Conservation (phyloP, 768 basidiomycete genomes). For the Suillus occidentalis region DNA sequence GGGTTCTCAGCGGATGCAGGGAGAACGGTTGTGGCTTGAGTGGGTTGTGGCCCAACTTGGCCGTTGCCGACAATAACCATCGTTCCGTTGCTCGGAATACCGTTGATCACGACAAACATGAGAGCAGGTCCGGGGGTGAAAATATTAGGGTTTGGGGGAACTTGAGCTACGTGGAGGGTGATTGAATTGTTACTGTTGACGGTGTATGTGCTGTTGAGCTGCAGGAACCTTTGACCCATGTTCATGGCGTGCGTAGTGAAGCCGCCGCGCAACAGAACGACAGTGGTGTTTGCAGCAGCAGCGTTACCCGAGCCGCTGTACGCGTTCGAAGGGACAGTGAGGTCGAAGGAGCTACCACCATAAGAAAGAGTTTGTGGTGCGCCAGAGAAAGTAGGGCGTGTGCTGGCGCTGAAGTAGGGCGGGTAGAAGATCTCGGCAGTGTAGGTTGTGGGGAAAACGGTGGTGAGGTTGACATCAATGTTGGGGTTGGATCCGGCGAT, state of each 20-base stretch:
- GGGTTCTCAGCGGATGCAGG: constrained; percentile 43
- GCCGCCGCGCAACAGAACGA: constrained; percentile 80
- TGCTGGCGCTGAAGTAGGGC: constrained; percentile 70
- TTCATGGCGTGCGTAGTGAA: constrained; percentile 87
- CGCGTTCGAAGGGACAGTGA: constrained; percentile 63
- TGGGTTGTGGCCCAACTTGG: constrained; percentile 70
- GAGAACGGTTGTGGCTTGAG: constrained; percentile 20
- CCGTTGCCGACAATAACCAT: constrained; percentile 81
- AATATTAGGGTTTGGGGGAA: constrained; percentile 81
- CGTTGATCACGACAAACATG: constrained; percentile 79
- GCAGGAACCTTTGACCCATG: constrained; percentile 80
- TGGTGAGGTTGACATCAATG: constrained; percentile 69
- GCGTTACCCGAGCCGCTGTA: constrained; percentile 66
- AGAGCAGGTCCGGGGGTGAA: constrained; percentile 89
- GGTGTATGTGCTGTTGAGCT: constrained; percentile 84
- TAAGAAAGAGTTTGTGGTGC: constrained; percentile 78
- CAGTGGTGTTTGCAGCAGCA: constrained; percentile 71
- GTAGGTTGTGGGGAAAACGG: constrained; percentile 74
- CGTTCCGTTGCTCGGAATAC: constrained; percentile 80
- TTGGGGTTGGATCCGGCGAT: constrained; percentile 95
- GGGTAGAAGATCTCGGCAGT: constrained; percentile 90
- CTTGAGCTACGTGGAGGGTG: constrained; percentile 76
- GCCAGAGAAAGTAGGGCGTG: constrained; percentile 68
- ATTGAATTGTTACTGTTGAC: constrained; percentile 78
- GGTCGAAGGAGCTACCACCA: constrained; percentile 79